These are phyloP conservation scores for Fusarium caatingaense DNA, from an alignment of 2,329 filamentous ascomycete species.

Conservation along the genomic window DNA sequence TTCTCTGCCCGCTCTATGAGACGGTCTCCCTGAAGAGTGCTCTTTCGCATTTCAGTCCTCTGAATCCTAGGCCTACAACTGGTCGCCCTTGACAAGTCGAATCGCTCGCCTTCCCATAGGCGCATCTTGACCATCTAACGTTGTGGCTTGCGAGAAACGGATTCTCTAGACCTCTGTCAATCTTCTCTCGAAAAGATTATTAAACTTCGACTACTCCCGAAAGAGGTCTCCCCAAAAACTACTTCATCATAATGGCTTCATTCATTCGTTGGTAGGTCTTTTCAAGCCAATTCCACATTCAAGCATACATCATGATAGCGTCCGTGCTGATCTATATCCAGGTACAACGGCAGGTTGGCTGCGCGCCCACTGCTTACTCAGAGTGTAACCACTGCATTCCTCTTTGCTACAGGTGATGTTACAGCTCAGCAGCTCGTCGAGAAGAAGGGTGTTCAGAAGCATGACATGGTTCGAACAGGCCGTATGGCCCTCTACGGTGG, in stretches of 20 bases:
- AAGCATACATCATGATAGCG: neutral
- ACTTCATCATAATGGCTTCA: constrained; percentile 41
- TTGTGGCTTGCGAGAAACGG: constrained; percentile 35
- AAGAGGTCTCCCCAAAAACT: neutral
- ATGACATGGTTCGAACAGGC: constrained; percentile 77
- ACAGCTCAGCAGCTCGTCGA: constrained; percentile 94
- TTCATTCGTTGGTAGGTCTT: constrained; percentile 50
- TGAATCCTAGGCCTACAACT: constrained; percentile 6
- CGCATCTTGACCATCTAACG: constrained; percentile 21
- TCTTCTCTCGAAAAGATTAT: constrained; percentile 16
- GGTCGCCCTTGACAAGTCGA: neutral
- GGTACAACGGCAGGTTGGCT: constrained; percentile 89
- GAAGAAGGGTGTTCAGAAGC: constrained; percentile 78
- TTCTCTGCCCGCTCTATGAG: neutral
- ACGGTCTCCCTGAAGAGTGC: neutral
- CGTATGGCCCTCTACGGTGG: constrained; percentile 87
- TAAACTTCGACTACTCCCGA: constrained; percentile 26
- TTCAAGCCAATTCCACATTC: constrained; percentile 1
- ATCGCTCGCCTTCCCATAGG: constrained; percentile 24
- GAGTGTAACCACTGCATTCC: constrained; percentile 87
- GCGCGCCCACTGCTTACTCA: constrained; percentile 89
- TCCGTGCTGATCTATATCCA: constrained; percentile 50
- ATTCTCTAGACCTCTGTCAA: constrained; percentile 14
- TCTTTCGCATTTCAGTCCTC: constrained; percentile 4
- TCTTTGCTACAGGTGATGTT: constrained; percentile 92